Percentiles rank a stretch among this genome's conserved stretches.
Evolutionary conservation across 1,139 yeast species (phyloP).

Genomic region (Zhuliangozyma parablackwelliae): DNA sequence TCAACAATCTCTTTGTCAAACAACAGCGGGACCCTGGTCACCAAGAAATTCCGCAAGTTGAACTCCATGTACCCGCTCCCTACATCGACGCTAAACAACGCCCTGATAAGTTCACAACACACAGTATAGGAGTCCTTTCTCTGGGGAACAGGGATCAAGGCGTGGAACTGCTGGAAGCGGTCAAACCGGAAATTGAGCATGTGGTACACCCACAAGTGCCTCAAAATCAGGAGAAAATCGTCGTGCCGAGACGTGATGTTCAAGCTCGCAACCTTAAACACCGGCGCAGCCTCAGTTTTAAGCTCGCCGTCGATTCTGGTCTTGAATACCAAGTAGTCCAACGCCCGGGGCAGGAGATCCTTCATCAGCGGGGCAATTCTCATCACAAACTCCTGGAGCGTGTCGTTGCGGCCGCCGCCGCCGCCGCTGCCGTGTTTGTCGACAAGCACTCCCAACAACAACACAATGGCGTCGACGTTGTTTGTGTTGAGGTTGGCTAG

Average conservation of each 20-base stretch:
- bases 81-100: slow-evolving; percentile 15
- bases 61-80: slow-evolving; percentile 17
- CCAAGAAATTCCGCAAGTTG: slow-evolving; percentile 34
- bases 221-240: slow-evolving; percentile 27
- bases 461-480: not conserved
- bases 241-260: slow-evolving; percentile 21
- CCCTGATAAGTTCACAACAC: slow-evolving; percentile 17
- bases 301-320: slow-evolving; percentile 10
- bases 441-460: not conserved
- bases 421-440: not conserved
- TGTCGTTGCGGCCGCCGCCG: no score
- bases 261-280: not conserved
- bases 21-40: slow-evolving; percentile 23
- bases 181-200: slow-evolving; percentile 8
- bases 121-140: slow-evolving; percentile 9
- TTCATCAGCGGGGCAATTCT: not conserved
- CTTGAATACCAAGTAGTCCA: slow-evolving; percentile 4
- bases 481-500: slow-evolving; percentile 2
- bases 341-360: not conserved
- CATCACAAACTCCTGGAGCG: slow-evolving; percentile 6
- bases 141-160: slow-evolving; percentile 8
- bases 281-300: slow-evolving; percentile 5
- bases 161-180: slow-evolving; percentile 11
- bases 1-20: slow-evolving; percentile 18
- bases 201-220: slow-evolving; percentile 19